Conservation (phyloP, 768 basidiomycete species). For the Kwoniella sp. region DNA sequence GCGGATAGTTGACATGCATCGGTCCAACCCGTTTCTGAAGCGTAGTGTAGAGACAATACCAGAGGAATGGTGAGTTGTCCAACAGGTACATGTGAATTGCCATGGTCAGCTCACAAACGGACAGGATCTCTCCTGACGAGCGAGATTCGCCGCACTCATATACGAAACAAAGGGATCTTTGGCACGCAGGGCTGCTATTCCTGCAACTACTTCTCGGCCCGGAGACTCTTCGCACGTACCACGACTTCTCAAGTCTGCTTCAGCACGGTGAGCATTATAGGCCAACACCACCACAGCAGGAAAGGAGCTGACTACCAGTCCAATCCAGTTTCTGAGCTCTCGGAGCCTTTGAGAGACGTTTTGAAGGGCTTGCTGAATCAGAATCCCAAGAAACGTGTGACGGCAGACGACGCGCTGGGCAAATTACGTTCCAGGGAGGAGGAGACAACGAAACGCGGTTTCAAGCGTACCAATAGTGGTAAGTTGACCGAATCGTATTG, state of each 20-base stretch:
- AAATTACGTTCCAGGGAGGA: slow-evolving; percentile 26
- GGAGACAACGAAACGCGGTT: slow-evolving; percentile 13
- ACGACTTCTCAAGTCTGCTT: slow-evolving; percentile 47
- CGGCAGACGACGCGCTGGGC: slow-evolving; percentile 43
- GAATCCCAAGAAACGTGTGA: slow-evolving; percentile 41
- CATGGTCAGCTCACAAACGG: slow-evolving; percentile 7
- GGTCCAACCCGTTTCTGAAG: slow-evolving; percentile 72
- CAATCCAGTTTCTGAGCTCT: slow-evolving; percentile 18
- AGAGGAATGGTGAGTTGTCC: slow-evolving; percentile 61
- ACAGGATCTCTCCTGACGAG: slow-evolving; percentile 75
- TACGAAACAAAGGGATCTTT: slow-evolving; percentile 77
- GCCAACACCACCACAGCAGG: no score
- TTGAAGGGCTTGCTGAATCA: slow-evolving; percentile 46
- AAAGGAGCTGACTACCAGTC: no score
- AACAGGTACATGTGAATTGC: not conserved
- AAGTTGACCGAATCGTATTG: not conserved
- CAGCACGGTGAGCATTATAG: slow-evolving; percentile 45
- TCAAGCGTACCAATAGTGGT: slow-evolving; percentile 13
- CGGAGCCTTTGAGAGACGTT: slow-evolving; percentile 39
- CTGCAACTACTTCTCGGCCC: slow-evolving; percentile 84
- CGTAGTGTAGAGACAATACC: slow-evolving; percentile 53
- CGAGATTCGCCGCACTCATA: slow-evolving; percentile 77
- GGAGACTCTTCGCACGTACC: slow-evolving; percentile 62
- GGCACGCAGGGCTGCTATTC: slow-evolving; percentile 74
- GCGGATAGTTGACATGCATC: slow-evolving; percentile 74